Conservation (phyloP, 176 grass and related monocot species). For the Oryza meridionalis region DNA sequence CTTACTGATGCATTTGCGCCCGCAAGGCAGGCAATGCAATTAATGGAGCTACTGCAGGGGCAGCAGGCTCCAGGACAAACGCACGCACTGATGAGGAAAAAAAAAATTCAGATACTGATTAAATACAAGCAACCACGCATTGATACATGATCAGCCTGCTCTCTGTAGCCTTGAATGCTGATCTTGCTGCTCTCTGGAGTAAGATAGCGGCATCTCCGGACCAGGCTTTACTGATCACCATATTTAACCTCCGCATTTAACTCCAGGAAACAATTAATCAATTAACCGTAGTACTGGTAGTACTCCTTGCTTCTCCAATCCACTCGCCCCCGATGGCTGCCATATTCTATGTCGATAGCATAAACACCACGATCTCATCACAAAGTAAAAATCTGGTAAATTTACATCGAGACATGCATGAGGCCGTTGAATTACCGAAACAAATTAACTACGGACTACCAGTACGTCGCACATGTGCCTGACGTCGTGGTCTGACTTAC, state of each 20-base stretch:
- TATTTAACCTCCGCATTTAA: constrained; percentile 18
- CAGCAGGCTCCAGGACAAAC: constrained; percentile 31
- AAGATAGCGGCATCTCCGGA: neutral
- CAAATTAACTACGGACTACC: neutral
- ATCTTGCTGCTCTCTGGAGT: neutral
- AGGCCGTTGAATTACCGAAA: neutral
- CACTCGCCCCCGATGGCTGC: neutral
- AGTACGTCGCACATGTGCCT: constrained; percentile 28
- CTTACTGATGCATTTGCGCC: neutral
- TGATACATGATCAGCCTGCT: constrained; percentile 9
- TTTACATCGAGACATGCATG: neutral
- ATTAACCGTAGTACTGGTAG: neutral
- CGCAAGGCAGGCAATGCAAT: constrained; percentile 16
- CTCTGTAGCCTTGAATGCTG: neutral
- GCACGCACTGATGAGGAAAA: constrained; percentile 27
- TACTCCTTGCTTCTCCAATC: neutral
- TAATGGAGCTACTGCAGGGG: neutral
- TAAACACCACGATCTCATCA: neutral
- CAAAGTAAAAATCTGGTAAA: neutral
- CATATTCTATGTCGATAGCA: neutral
- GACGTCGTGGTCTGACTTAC: neutral
- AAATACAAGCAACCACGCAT: neutral
- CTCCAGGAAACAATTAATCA: neutral
- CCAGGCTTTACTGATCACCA: neutral
- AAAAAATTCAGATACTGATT: neutral